phyloP scores from a whole-genome alignment of 2,329 filamentous ascomycete species.

The Colletotrichum lupini region DNA sequence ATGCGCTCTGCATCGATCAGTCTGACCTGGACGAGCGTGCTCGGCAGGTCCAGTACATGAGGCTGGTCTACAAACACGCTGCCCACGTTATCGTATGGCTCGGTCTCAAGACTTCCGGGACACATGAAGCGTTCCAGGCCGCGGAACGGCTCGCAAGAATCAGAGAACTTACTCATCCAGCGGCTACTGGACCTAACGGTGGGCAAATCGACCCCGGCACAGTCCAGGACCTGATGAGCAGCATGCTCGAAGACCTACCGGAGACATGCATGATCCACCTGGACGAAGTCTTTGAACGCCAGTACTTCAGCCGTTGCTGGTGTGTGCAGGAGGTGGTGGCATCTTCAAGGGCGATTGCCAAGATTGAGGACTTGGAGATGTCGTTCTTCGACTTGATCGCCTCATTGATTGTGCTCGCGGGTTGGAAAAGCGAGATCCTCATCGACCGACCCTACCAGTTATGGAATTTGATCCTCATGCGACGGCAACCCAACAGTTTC shows the following conservation, averaged over 20 bases:
- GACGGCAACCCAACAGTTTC: slow-evolving; percentile 3
- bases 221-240: slow-evolving; percentile 3
- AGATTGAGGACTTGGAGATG: slow-evolving; percentile 28
- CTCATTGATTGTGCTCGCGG: not conserved
- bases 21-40: slow-evolving; percentile 25
- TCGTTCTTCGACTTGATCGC: slow-evolving; percentile 29
- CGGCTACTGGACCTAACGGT: not conserved
- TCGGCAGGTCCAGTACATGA: slow-evolving; percentile 30
- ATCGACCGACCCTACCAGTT: slow-evolving; percentile 13
- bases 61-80: slow-evolving; percentile 28
- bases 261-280: slow-evolving; percentile 17
- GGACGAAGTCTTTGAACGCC: slow-evolving; percentile 18
- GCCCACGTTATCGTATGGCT: slow-evolving; percentile 23
- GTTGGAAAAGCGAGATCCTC: slow-evolving; percentile 4
- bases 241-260: slow-evolving; percentile 19
- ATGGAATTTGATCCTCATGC: slow-evolving; percentile 24
- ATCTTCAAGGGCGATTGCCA: slow-evolving; percentile 24
- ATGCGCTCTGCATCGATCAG: slow-evolving; percentile 41
- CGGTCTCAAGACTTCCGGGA: slow-evolving; percentile 17
- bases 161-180: slow-evolving; percentile 19
- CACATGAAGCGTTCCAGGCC: slow-evolving; percentile 22
- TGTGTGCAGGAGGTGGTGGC: slow-evolving; percentile 27
- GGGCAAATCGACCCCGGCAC: not conserved
- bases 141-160: slow-evolving; percentile 19
- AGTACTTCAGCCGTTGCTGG: slow-evolving; percentile 28